Percentiles rank a stretch among this genome's conserved stretches.
Conservation (phyloP, 306 rosid genomes). For the Cajanus cajan region DNA sequence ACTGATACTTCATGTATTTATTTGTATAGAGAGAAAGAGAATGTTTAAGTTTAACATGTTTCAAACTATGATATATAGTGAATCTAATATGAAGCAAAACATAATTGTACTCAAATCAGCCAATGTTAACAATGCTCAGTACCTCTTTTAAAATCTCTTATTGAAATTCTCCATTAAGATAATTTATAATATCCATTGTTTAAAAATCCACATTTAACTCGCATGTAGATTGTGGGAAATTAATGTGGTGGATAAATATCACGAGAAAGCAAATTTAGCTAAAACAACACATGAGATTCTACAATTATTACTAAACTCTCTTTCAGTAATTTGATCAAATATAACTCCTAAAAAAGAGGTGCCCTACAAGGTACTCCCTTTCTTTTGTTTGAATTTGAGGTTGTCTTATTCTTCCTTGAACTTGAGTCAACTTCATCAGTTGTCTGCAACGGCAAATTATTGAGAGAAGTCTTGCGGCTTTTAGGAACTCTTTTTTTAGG, state of each 20-base stretch:
- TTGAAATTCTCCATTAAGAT: background rate
- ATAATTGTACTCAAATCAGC: background rate
- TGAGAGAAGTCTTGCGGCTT: background rate
- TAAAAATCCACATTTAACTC: background rate
- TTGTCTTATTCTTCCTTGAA: background rate
- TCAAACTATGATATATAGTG: background rate
- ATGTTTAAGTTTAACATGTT: background rate
- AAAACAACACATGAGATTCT: background rate
- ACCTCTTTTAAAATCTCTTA: background rate
- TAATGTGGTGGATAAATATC: background rate
- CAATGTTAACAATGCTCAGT: background rate
- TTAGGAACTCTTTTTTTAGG: background rate
- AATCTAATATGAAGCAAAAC: background rate
- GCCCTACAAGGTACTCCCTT: slow-evolving; percentile 68
- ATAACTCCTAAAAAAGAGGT: slow-evolving; percentile 37
- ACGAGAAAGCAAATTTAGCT: background rate
- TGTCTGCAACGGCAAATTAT: background rate
- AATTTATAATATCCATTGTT: background rate
- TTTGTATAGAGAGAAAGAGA: background rate
- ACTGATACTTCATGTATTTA: no score
- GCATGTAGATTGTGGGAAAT: background rate
- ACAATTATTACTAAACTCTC: background rate
- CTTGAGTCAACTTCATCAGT: background rate
- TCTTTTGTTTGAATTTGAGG: slow-evolving; percentile 52
- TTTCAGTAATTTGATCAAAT: background rate